Evolutionary conservation across 2,329 filamentous ascomycete species (phyloP).

Genomic region (Alternaria rosae): DNA sequence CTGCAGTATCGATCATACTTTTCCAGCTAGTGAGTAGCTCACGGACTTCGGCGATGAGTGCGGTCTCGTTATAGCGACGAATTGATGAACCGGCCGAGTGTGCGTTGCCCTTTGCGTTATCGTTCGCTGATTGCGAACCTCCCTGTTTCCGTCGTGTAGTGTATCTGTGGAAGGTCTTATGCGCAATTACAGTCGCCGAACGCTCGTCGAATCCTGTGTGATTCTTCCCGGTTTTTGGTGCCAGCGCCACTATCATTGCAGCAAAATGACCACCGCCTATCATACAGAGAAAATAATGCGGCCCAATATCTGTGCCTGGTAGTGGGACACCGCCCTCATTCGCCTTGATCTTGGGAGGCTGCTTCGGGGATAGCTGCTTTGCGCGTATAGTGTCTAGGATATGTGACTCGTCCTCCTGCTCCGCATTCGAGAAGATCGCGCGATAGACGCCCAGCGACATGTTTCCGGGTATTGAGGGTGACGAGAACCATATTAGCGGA

Average conservation of each 20-base stretch:
- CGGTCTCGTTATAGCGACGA: slow-evolving; percentile 92
- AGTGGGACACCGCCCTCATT: slow-evolving; percentile 66
- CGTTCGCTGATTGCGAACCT: slow-evolving; percentile 91
- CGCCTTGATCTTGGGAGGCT: slow-evolving; percentile 55
- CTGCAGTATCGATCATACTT: slow-evolving; percentile 79
- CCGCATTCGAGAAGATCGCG: slow-evolving; percentile 75
- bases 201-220: slow-evolving; percentile 76
- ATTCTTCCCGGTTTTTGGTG: slow-evolving; percentile 78
- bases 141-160: slow-evolving; percentile 96
- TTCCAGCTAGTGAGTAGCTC: slow-evolving; percentile 85
- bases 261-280: slow-evolving; percentile 98
- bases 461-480: slow-evolving; percentile 75
- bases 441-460: slow-evolving; percentile 86
- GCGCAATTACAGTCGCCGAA: slow-evolving; percentile 86
- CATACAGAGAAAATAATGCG: slow-evolving; percentile 97
- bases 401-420: slow-evolving; percentile 68
- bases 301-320: slow-evolving; percentile 68
- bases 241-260: slow-evolving; percentile 90
- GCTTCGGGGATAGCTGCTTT: slow-evolving; percentile 76
- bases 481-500: slow-evolving; percentile 86
- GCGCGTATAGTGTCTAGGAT: slow-evolving; percentile 73
- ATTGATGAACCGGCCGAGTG: slow-evolving; percentile 92
- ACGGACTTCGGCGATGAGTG: slow-evolving; percentile 86
- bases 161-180: slow-evolving; percentile 98
- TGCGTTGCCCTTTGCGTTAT: slow-evolving; percentile 90